Conservation (phyloP, 805 yeast species). For the Cyberlindnera suaveolens region DNA sequence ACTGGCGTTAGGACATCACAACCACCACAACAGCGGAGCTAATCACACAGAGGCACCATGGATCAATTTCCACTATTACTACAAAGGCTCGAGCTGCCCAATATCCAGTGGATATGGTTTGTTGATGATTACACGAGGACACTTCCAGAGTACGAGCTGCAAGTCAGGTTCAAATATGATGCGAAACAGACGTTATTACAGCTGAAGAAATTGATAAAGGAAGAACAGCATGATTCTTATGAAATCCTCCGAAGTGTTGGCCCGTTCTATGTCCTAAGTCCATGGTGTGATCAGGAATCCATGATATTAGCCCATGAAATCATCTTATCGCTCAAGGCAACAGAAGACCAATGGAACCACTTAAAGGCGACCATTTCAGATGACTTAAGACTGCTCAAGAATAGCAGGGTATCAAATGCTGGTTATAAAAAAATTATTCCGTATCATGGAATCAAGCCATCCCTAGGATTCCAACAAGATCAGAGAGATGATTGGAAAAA, state of each 20-base stretch:
- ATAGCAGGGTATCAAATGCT: conserved; percentile 13
- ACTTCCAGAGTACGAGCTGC: conserved; percentile 7
- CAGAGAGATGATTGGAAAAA: conserved; percentile 15
- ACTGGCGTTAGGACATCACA: no score
- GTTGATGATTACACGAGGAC: conserved; percentile 12
- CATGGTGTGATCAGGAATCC: conserved; percentile 17
- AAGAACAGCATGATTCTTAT: neutral
- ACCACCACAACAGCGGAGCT: no score
- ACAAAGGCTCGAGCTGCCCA: conserved; percentile 4
- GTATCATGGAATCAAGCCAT: conserved; percentile 9
- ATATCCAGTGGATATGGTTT: conserved; percentile 16
- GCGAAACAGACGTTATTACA: neutral
- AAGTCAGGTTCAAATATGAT: conserved; percentile 7
- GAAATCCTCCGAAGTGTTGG: neutral
- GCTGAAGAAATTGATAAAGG: neutral
- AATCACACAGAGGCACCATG: no score
- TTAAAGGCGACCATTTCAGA: conserved; percentile 1
- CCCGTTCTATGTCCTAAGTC: conserved; percentile 7
- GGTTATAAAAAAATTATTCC: conserved; percentile 14
- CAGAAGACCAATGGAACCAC: neutral
- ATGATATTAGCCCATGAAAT: neutral
- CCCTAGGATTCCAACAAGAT: conserved; percentile 7
- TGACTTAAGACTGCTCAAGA: conserved; percentile 9
- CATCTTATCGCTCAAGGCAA: neutral
- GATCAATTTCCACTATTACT: no score